Evolutionary conservation across 495 filamentous ascomycete genomes (phyloP).

Genomic region (Xylaria intraflava): DNA sequence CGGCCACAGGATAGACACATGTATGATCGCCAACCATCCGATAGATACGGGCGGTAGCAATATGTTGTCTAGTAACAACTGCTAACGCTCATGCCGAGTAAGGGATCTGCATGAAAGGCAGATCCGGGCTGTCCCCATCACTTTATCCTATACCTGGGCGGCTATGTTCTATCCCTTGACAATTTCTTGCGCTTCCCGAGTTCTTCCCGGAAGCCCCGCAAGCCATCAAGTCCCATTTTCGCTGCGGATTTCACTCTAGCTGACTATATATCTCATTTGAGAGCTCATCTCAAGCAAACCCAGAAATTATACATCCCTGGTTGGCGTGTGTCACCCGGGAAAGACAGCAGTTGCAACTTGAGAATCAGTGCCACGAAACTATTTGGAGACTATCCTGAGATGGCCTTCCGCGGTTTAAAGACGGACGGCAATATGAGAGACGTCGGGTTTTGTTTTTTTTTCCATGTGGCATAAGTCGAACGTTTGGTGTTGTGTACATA

Average conservation of each 20-base stretch:
- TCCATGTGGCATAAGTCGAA: background rate
- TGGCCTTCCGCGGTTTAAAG: no score
- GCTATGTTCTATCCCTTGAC: no score
- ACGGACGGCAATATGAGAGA: background rate
- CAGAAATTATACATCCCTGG: no score
- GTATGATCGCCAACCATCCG: conserved; percentile 24
- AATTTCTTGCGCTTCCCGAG: background rate
- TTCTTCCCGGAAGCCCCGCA: background rate
- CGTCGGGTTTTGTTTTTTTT: background rate
- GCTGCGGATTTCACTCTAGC: no score
- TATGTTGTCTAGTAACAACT: background rate
- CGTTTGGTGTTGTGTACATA: background rate
- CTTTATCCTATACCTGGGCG: no score
- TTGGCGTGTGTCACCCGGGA: background rate
- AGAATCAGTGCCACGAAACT: no score
- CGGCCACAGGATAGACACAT: conserved; percentile 29
- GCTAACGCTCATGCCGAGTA: background rate
- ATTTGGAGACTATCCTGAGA: no score
- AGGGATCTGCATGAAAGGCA: background rate
- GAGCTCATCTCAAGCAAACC: no score
- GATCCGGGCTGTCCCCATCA: no score
- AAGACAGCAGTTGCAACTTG: background rate
- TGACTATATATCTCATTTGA: no score
- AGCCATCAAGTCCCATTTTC: background rate
- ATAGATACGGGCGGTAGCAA: conserved; percentile 26